Percentiles rank a stretch among this genome's conserved stretches.
phyloP scores from a whole-genome alignment of 2,329 filamentous ascomycete species.

The Fusarium sp. region DNA sequence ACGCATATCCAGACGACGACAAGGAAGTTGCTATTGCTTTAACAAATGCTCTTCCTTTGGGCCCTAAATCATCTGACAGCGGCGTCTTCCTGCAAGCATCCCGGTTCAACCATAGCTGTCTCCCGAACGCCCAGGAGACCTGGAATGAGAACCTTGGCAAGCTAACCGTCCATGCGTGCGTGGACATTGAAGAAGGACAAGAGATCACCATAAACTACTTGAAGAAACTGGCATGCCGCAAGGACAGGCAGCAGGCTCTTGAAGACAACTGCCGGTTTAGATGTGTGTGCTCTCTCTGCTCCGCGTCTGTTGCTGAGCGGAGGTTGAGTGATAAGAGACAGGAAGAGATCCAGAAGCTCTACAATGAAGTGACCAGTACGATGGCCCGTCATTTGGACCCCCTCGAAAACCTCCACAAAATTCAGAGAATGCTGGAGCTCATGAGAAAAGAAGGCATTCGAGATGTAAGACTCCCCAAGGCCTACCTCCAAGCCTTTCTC shows the following conservation, averaged over 20 bases:
- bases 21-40: conserved; percentile 5
- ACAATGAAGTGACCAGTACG: background rate
- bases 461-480: background rate
- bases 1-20: background rate
- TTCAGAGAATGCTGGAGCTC: background rate
- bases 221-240: background rate
- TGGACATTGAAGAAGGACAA: conserved; percentile 40
- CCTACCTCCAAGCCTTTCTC: background rate
- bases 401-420: background rate
- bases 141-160: conserved; percentile 39
- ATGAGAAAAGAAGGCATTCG: background rate
- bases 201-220: conserved; percentile 44
- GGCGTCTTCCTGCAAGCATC: conserved; percentile 39
- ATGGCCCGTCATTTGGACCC: background rate
- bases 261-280: conserved; percentile 4
- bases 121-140: conserved; percentile 39
- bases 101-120: conserved; percentile 48
- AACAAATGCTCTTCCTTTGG: conserved; percentile 24
- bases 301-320: background rate
- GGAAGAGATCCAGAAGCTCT: background rate
- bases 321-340: conserved; percentile 4
- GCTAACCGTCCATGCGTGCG: conserved; percentile 40
- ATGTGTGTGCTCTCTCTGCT: conserved; percentile 23
- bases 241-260: background rate
- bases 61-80: background rate